Evolutionary conservation across 2,329 filamentous ascomycete species (phyloP).

Genomic region (Colletotrichum musicola): DNA sequence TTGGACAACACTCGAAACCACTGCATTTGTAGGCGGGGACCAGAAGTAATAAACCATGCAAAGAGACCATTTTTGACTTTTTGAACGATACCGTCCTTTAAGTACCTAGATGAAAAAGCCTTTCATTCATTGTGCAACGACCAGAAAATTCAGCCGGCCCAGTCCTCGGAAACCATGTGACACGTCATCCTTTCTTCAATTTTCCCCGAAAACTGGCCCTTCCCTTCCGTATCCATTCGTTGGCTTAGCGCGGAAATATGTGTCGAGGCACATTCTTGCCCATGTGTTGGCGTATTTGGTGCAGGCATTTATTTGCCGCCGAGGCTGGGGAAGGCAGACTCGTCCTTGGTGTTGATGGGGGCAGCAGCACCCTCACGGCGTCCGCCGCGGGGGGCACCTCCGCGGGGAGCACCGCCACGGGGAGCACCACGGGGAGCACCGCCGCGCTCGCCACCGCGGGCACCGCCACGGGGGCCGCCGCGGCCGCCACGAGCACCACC

Average conservation of each 20-base stretch:
- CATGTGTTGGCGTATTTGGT: conserved; percentile 33
- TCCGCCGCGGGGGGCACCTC: conserved; percentile 57
- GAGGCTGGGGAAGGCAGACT: conserved; percentile 72
- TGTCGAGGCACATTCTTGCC: conserved; percentile 38
- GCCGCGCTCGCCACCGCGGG: conserved; percentile 59
- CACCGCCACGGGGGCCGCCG: conserved; percentile 60
- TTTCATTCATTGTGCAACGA: conserved; percentile 40
- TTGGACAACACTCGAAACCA: not conserved
- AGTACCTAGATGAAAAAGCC: conserved; percentile 40
- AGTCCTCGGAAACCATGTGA: conserved; percentile 39
- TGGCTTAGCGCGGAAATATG: conserved; percentile 38
- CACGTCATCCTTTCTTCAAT: conserved; percentile 36
- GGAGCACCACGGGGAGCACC: conserved; percentile 55
- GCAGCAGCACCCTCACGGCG: conserved; percentile 60
- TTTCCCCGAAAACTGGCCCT: conserved; percentile 38
- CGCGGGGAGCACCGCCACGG: conserved; percentile 57
- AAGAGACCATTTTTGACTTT: conserved; percentile 40
- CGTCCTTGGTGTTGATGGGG: conserved; percentile 68
- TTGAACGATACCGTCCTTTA: conserved; percentile 39
- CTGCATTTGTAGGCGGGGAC: not conserved
- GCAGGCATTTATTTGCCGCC: conserved; percentile 61
- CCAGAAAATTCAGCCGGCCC: conserved; percentile 39
- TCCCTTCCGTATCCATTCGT: conserved; percentile 36
- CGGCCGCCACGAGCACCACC: conserved; percentile 66
- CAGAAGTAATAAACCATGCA: conserved; percentile 31